Evolutionary conservation across 371 early-diverging fungal species (phyloP).

Genomic region (Hamiltosporidium tvaerminnensis): DNA sequence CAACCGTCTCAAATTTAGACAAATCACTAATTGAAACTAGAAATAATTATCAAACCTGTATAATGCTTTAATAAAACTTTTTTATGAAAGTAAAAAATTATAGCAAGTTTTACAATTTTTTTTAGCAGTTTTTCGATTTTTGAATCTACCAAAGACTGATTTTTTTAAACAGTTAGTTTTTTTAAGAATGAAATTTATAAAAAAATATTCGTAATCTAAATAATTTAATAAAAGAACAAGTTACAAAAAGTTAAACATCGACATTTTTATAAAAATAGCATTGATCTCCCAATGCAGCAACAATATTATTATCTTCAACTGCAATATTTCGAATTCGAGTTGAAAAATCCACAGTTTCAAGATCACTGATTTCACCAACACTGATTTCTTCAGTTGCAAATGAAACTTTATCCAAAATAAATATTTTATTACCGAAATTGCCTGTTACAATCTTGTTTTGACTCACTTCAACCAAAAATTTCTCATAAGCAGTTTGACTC

Average conservation of each 20-base stretch:
- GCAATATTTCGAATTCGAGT: conserved; percentile 19
- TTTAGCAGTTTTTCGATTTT: no score
- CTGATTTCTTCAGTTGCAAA: conserved; percentile 11
- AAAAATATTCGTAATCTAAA: no score
- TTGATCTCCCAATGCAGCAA: conserved; percentile 21
- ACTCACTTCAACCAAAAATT: conserved; percentile 29
- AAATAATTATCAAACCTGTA: no score
- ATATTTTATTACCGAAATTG: conserved; percentile 23
- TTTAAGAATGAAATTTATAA: no score
- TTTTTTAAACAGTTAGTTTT: no score
- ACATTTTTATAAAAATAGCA: background rate
- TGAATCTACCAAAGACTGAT: no score
- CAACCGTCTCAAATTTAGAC: no score
- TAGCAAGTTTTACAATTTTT: no score
- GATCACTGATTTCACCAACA: conserved; percentile 18
- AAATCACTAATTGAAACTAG: no score
- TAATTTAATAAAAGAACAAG: no score
- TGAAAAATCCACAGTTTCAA: conserved; percentile 6
- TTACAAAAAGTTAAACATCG: background rate
- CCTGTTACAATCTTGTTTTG: conserved; percentile 39
- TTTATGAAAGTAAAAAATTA: no score
- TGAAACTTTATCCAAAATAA: conserved; percentile 21
- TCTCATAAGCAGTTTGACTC: conserved; percentile 40
- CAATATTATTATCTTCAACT: conserved; percentile 21
- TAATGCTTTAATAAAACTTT: no score